Base-by-base conservation (phyloP, 768 basidiomycete genomes). In the Tephrocybe sp. region DNA sequence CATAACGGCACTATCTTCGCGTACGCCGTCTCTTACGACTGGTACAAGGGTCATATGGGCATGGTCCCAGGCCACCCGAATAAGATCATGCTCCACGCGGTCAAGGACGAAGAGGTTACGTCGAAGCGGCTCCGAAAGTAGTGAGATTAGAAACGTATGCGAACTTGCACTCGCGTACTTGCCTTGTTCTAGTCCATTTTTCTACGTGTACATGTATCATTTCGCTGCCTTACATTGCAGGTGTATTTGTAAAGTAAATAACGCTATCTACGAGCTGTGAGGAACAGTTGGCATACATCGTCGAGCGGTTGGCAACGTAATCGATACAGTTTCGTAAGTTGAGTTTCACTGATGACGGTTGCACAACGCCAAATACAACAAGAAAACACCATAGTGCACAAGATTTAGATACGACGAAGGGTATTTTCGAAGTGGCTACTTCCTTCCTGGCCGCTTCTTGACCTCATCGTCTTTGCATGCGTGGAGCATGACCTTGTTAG, bases 1-100 rank as follows among this genome's bases (percentile, higher is more conserved):
- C 84, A 86, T 53, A 89, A 80, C 26, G 92, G 92, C 19, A 84
- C 73, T 18, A 89, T 97, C 53, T 89, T 97, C 62, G 94, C 93
- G 1, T 97, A 97, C 56, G 87, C 92, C 0, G 68, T 95, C 18
- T 92, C 92, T 13, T 96, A 96, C 57, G 93, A 95, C 62, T 95
- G 93, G 93, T 87, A 85, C 16, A 92, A 93, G 64, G 92, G 92
- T 5, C 89, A 93, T 65, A 81, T 83, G 7, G 93, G 92, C 13
- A 90, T 87, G 78, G 86, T 86, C 6, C 73, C 77, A 7, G 72
- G 74, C 36, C 75, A 78, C 52, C 81, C 85, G 15, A 92, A 90
- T 71, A 91, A 92, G 66, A 65, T 93, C 57, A 86, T 89, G 82
- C 63, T 92, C 56, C 89, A 92, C 60, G 82, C 83, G 15, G 87